These are phyloP conservation scores for Entomortierella parvispora DNA, from an alignment of 192 early-diverging fungal species.

Conservation along the genomic window DNA sequence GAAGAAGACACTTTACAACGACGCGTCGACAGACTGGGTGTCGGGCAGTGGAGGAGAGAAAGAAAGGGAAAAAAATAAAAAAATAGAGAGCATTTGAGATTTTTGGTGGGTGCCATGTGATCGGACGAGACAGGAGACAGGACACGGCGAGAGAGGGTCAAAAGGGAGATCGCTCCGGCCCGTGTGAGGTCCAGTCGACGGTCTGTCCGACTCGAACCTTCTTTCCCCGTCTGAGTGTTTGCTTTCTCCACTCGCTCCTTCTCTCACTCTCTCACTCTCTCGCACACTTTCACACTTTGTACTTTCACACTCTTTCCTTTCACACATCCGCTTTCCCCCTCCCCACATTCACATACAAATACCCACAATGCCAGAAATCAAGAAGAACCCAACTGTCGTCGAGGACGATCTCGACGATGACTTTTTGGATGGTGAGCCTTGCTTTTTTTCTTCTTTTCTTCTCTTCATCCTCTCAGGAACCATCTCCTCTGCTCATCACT, in stretches of 20 bases:
- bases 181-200: no score
- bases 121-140: no score
- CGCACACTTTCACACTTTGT: background rate
- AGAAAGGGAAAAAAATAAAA: no score
- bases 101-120: no score
- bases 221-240: no score
- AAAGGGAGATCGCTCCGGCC: no score
- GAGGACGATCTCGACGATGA: slow-evolving; percentile 54
- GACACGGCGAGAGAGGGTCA: no score
- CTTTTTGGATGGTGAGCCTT: slow-evolving; percentile 43
- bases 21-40: no score
- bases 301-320: slow-evolving; percentile 14
- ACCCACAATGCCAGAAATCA: slow-evolving; percentile 44
- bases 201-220: no score
- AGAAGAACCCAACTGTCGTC: slow-evolving; percentile 46
- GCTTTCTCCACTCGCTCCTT: background rate
- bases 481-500: background rate
- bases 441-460: background rate
- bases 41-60: no score
- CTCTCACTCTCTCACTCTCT: slow-evolving; percentile 6
- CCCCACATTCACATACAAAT: slow-evolving; percentile 18
- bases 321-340: background rate
- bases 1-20: no score
- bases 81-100: no score
- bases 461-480: background rate